Conservation (phyloP, 2,329 filamentous ascomycete species). For the Pseudocercospora vitis region DNA sequence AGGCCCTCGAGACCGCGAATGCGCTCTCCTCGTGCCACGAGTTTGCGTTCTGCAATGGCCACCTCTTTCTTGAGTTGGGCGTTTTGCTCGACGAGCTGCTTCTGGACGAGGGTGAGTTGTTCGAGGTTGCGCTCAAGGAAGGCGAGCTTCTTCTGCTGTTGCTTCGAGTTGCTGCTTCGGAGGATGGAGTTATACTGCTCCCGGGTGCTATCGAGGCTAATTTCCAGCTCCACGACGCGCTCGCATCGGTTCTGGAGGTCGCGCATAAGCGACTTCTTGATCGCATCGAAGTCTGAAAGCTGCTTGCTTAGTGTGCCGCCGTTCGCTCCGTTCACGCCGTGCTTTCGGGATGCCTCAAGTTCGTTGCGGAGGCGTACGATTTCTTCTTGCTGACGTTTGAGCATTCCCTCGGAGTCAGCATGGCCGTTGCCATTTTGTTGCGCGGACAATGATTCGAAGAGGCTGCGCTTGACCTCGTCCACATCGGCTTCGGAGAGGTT, state of each 20-base stretch:
- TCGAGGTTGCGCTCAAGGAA: slow-evolving; percentile 98
- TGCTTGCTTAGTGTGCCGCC: slow-evolving; percentile 86
- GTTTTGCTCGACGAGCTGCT: slow-evolving; percentile 97
- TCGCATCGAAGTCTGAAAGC: slow-evolving; percentile 96
- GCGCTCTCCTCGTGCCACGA: slow-evolving; percentile 93
- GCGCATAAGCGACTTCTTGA: slow-evolving; percentile 99
- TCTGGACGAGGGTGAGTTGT: slow-evolving; percentile 94
- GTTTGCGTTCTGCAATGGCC: slow-evolving; percentile 94
- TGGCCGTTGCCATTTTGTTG: slow-evolving; percentile 45
- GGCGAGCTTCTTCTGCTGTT: slow-evolving; percentile 99
- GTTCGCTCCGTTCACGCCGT: slow-evolving; percentile 59
- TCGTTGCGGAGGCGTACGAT: slow-evolving; percentile 76
- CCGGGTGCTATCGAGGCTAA: slow-evolving; percentile 92
- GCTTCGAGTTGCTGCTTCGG: slow-evolving; percentile 92
- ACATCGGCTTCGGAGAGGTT: slow-evolving; percentile 77
- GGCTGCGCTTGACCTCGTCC: slow-evolving; percentile 76
- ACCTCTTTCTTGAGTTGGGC: slow-evolving; percentile 97
- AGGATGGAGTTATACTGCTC: slow-evolving; percentile 99
- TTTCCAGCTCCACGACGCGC: slow-evolving; percentile 93
- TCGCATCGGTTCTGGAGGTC: slow-evolving; percentile 98
- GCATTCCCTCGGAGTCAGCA: slow-evolving; percentile 68
- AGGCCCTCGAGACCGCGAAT: slow-evolving; percentile 91
- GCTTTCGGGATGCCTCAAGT: slow-evolving; percentile 78
- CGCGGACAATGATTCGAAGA: slow-evolving; percentile 74
- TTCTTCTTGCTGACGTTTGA: slow-evolving; percentile 76